Conservation (phyloP, 1,284 basidiomycete genomes). For the Athelia psychrophila region DNA sequence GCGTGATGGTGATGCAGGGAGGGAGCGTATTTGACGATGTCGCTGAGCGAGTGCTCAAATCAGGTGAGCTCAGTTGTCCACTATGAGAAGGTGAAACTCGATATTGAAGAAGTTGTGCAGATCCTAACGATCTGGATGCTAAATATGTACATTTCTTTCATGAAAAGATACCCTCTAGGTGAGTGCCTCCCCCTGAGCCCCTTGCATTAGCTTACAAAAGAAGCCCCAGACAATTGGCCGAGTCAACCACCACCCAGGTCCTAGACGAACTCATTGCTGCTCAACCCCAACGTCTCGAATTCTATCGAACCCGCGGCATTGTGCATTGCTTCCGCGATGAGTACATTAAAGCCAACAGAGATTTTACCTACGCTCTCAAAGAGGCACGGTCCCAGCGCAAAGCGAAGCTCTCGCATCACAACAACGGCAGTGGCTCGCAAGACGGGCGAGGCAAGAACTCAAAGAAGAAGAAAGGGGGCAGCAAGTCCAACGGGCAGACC, state of each 20-base stretch:
- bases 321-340: slow-evolving; percentile 85
- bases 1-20: slow-evolving; percentile 89
- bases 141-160: slow-evolving; percentile 88
- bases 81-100: not conserved
- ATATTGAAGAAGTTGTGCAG: slow-evolving; percentile 29
- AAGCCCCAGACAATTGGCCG: slow-evolving; percentile 66
- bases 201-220: slow-evolving; percentile 15
- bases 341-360: slow-evolving; percentile 64
- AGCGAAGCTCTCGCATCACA: slow-evolving; percentile 51
- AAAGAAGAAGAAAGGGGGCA: slow-evolving; percentile 47
- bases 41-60: slow-evolving; percentile 74
- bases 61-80: slow-evolving; percentile 41
- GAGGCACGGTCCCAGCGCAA: slow-evolving; percentile 70
- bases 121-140: slow-evolving; percentile 73
- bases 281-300: slow-evolving; percentile 73
- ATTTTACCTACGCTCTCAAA: slow-evolving; percentile 75
- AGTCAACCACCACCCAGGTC: slow-evolving; percentile 70
- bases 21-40: slow-evolving; percentile 85
- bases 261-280: slow-evolving; percentile 72
- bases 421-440: slow-evolving; percentile 28
- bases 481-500: slow-evolving; percentile 54
- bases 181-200: slow-evolving; percentile 18
- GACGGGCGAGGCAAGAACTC: slow-evolving; percentile 43
- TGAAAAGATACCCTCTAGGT: slow-evolving; percentile 87
- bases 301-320: slow-evolving; percentile 78